Conservation (phyloP, 2,329 filamentous ascomycete species). For the Fusarium temperatum region DNA sequence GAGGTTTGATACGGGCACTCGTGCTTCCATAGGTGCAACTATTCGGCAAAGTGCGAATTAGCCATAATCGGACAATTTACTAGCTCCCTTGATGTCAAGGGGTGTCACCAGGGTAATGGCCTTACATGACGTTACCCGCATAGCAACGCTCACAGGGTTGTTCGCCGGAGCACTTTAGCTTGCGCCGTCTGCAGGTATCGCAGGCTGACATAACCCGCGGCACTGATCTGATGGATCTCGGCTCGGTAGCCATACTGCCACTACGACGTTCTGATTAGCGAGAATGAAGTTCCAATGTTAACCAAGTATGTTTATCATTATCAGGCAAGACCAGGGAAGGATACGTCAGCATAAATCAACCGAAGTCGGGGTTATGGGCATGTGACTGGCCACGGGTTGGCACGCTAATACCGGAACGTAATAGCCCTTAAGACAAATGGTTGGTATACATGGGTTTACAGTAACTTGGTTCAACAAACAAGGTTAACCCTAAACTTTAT, state of each 20-base stretch:
- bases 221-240: not conserved
- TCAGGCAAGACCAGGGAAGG: not conserved
- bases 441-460: too few relatives aligned
- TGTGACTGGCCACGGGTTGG: too few relatives aligned
- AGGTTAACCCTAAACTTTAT: too few relatives aligned
- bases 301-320: not conserved
- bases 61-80: not conserved
- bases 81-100: too few relatives aligned
- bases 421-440: too few relatives aligned
- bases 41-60: not conserved
- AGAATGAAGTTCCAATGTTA: not conserved
- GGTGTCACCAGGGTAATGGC: accelerated
- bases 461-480: too few relatives aligned
- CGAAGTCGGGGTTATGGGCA: too few relatives aligned
- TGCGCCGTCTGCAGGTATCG: not conserved
- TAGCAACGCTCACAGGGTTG: not conserved
- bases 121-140: not conserved
- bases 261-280: not conserved
- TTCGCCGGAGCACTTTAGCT: not conserved
- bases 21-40: not conserved
- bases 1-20: not conserved
- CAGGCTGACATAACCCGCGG: not conserved
- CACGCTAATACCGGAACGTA: too few relatives aligned
- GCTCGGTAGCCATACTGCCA: not conserved
- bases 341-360: too few relatives aligned